Conservation (phyloP, 2,329 filamentous ascomycete species). For the Aspergillus tamarii region DNA sequence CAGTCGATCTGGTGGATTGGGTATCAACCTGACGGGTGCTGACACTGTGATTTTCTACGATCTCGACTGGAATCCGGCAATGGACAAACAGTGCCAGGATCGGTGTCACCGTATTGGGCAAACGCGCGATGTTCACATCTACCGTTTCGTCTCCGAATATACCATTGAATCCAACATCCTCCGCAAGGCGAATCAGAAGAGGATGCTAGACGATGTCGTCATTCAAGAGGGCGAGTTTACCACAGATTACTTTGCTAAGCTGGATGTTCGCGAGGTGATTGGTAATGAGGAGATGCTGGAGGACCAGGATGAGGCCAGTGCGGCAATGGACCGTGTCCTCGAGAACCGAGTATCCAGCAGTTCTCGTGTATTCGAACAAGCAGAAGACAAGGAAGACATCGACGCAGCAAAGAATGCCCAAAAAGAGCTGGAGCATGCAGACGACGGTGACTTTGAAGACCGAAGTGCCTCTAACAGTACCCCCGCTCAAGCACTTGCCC, state of each 20-base stretch:
- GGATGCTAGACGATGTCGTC: constrained; percentile 95
- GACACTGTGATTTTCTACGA: constrained; percentile 99
- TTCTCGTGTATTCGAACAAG: constrained; percentile 77
- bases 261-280: constrained; percentile 70
- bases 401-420: constrained; percentile 84
- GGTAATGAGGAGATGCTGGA: constrained; percentile 59
- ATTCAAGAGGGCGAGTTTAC: constrained; percentile 99
- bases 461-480: constrained; percentile 44
- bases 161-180: constrained; percentile 98
- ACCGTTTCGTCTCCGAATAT: constrained; percentile 87
- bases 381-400: constrained; percentile 91
- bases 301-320: constrained; percentile 72
- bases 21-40: constrained; percentile 94
- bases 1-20: constrained; percentile 88
- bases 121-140: constrained; percentile 96
- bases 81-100: constrained; percentile 99
- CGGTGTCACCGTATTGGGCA: constrained; percentile 96
- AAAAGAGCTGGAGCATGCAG: constrained; percentile 81
- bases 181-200: constrained; percentile 94
- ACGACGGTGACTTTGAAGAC: constrained; percentile 84
- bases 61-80: constrained; percentile 98
- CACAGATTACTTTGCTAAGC: constrained; percentile 89
- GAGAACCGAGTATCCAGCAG: constrained; percentile 68
- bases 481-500: constrained; percentile 37
- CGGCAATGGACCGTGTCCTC: constrained; percentile 83